These are phyloP conservation scores for Narthecium ossifragum DNA, from an alignment of 106 monocot genomes.

Conservation along the genomic window DNA sequence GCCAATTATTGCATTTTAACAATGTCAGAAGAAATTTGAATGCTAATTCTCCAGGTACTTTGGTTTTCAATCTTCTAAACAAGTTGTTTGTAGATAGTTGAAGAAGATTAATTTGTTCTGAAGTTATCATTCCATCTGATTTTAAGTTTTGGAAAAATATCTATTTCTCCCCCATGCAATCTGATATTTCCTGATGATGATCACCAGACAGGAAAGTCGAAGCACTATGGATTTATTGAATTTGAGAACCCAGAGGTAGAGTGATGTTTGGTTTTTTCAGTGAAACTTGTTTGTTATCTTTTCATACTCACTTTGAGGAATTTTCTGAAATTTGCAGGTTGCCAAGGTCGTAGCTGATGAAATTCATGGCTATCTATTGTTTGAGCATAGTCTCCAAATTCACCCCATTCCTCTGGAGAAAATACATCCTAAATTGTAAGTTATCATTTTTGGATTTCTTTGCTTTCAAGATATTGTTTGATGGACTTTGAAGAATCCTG, in stretches of 20 bases:
- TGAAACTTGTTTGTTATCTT: background rate
- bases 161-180: too few species aligned
- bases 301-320: background rate
- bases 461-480: too few species aligned
- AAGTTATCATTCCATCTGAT: background rate
- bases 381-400: conserved; percentile 85
- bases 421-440: conserved; percentile 86
- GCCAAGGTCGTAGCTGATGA: conserved; percentile 96
- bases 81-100: background rate
- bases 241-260: conserved; percentile 89
- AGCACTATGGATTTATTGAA: conserved; percentile 87
- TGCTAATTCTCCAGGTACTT: background rate
- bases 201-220: conserved; percentile 79
- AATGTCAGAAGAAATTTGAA: background rate
- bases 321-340: conserved; percentile 40
- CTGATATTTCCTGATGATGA: conserved; percentile 2
- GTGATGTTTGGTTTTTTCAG: background rate
- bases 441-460: background rate
- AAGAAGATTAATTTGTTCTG: background rate
- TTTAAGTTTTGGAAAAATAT: background rate
- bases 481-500: too few species aligned
- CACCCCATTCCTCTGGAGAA: conserved; percentile 63
- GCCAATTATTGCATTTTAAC: too few species aligned
- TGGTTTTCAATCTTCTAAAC: background rate
- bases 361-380: conserved; percentile 80